Evolutionary conservation across 2,329 filamentous ascomycete species (phyloP).

Genomic region (Aspergillus ochraceoroseus): DNA sequence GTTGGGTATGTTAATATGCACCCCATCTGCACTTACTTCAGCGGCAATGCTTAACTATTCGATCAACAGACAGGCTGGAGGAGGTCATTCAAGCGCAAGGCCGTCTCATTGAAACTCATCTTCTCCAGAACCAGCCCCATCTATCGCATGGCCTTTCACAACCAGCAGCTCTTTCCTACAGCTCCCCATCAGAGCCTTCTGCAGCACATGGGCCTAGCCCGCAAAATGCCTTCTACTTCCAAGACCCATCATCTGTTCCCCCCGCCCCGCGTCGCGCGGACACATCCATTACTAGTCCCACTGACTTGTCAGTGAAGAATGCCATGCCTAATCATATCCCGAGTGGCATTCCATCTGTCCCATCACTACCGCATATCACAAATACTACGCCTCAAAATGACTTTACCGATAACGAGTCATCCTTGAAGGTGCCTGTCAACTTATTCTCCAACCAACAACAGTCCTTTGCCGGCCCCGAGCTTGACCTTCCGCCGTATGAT

Average conservation of each 20-base stretch:
- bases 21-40: no score
- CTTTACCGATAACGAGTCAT: constrained; percentile 46
- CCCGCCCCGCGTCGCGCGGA: constrained; percentile 46
- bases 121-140: constrained; percentile 39
- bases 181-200: constrained; percentile 51
- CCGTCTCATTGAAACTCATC: constrained; percentile 59
- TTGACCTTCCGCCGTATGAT: constrained; percentile 70
- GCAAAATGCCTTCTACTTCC: constrained; percentile 58
- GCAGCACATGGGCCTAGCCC: constrained; percentile 52
- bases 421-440: constrained; percentile 56
- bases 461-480: constrained; percentile 50
- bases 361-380: constrained; percentile 24
- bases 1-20: constrained; percentile 49
- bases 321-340: constrained; percentile 23
- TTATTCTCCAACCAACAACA: constrained; percentile 49
- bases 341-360: constrained; percentile 21
- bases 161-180: constrained; percentile 30
- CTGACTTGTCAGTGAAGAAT: constrained; percentile 31
- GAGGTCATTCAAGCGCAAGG: constrained; percentile 62
- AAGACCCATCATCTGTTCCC: constrained; percentile 53
- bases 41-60: no score
- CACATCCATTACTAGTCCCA: constrained; percentile 40
- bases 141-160: constrained; percentile 26
- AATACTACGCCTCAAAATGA: constrained; percentile 25
- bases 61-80: constrained; percentile 56